Percentiles rank a stretch among this genome's conserved stretches.
phyloP scores from a whole-genome alignment of 768 basidiomycete species.

The Pulveroboletus sp. region DNA sequence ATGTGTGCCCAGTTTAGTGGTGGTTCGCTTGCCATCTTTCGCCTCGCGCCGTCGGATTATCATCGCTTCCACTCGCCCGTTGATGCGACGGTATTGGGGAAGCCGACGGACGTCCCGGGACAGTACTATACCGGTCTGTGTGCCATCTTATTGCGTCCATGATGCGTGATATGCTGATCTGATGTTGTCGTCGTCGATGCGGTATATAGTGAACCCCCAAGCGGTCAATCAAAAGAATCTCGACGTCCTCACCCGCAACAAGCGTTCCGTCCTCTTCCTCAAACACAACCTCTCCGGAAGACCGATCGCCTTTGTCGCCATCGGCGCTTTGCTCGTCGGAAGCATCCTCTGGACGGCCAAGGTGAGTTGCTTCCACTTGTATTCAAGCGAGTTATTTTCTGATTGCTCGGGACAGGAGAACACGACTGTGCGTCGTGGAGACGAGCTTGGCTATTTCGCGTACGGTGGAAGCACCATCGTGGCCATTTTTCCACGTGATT shows the following conservation, averaged over 20 bases:
- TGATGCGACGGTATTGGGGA: conserved; percentile 46
- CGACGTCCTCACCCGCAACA: conserved; percentile 66
- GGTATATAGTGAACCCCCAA: conserved; percentile 74
- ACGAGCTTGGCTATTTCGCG: conserved; percentile 64
- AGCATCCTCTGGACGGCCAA: conserved; percentile 61
- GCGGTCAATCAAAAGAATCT: conserved; percentile 67
- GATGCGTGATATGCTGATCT: neutral
- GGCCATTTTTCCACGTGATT: conserved; percentile 52
- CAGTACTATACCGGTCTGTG: conserved; percentile 58
- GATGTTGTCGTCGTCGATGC: neutral
- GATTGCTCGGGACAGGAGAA: conserved; percentile 30
- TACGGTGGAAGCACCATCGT: conserved; percentile 80
- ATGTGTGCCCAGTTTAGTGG: conserved; percentile 40
- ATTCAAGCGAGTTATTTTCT: neutral
- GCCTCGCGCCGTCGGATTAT: conserved; percentile 79
- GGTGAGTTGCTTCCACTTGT: conserved; percentile 9
- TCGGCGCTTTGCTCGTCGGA: conserved; percentile 82
- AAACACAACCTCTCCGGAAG: conserved; percentile 44
- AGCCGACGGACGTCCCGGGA: conserved; percentile 46
- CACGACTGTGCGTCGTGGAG: conserved; percentile 56
- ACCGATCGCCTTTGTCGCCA: conserved; percentile 65
- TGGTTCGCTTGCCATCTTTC: conserved; percentile 61
- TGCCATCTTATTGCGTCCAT: neutral
- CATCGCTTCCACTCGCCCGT: conserved; percentile 78
- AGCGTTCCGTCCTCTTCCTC: conserved; percentile 53